Percentiles rank a stretch among this genome's conserved stretches.
These are phyloP conservation scores for Umbelopsis sp. DNA, from an alignment of 371 early-diverging fungal genomes.

Conservation along the genomic window DNA sequence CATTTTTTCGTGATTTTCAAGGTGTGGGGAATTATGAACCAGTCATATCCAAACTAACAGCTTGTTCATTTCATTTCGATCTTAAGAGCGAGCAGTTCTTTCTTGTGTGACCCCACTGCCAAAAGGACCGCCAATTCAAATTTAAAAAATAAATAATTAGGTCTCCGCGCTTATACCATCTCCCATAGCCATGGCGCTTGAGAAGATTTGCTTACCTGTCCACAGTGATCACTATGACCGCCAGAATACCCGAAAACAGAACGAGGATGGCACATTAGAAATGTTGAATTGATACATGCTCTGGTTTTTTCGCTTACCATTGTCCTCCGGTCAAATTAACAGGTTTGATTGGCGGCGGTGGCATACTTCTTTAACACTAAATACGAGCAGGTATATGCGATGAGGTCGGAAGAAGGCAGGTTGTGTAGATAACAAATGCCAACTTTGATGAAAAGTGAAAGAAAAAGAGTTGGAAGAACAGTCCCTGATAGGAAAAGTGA, in stretches of 20 bases:
- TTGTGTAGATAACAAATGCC: slow-evolving; percentile 45
- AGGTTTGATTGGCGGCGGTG: slow-evolving; percentile 8
- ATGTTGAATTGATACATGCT: background rate
- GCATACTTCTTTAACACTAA: background rate
- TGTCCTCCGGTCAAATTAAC: slow-evolving; percentile 7
- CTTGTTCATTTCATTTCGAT: background rate
- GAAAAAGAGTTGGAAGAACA: background rate
- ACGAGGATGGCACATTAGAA: background rate
- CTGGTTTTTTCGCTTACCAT: background rate
- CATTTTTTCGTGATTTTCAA: background rate
- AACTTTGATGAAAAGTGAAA: background rate
- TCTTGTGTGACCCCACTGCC: slow-evolving; percentile 15
- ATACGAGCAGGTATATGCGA: background rate
- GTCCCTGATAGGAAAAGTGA: background rate
- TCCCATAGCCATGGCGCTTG: background rate
- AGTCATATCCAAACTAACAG: background rate
- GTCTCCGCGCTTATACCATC: background rate
- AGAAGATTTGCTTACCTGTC: slow-evolving; percentile 1
- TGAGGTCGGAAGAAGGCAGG: slow-evolving; percentile 17
- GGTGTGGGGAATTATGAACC: background rate
- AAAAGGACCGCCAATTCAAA: background rate
- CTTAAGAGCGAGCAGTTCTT: background rate
- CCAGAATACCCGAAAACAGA: too few relatives aligned
- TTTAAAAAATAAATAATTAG: background rate
- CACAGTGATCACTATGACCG: slow-evolving; percentile 5